Conservation (phyloP, 805 yeast genomes). For the Clavispora fructus region DNA sequence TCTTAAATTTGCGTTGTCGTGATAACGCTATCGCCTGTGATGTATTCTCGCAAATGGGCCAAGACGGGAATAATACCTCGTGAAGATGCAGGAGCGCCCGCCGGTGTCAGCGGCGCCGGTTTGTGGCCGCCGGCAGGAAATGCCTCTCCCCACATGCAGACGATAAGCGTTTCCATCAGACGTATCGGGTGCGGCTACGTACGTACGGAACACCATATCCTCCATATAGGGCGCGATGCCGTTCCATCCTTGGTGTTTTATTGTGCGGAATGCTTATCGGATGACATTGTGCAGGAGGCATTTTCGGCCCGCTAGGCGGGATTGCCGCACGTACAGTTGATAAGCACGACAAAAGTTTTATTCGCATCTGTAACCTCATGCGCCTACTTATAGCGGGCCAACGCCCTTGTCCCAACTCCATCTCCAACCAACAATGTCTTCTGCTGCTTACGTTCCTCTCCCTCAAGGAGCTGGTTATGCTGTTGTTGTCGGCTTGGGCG, state of each 20-base stretch:
- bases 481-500: slow-evolving; percentile 83
- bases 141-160: not conserved
- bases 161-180: not conserved
- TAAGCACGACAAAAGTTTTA: not conserved
- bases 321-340: not conserved
- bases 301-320: not conserved
- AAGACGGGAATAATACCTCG: no score
- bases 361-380: not conserved
- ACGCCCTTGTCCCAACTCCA: not conserved
- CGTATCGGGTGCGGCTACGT: not conserved
- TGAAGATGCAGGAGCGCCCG: not conserved
- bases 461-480: slow-evolving; percentile 86
- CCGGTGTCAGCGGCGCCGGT: not conserved
- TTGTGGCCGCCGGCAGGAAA: not conserved
- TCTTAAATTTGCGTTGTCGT: no score
- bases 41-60: no score
- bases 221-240: slow-evolving; percentile 1
- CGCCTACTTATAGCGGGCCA: not conserved
- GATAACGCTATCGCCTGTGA: no score
- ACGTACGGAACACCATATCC: not conserved
- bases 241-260: not conserved
- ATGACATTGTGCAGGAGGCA: not conserved
- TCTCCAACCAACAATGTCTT: slow-evolving; percentile 9
- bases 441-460: slow-evolving; percentile 28
- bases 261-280: slow-evolving; percentile 1